Base-by-base conservation (phyloP, 306 rosid genomes). In the Rubus parviflorus region DNA sequence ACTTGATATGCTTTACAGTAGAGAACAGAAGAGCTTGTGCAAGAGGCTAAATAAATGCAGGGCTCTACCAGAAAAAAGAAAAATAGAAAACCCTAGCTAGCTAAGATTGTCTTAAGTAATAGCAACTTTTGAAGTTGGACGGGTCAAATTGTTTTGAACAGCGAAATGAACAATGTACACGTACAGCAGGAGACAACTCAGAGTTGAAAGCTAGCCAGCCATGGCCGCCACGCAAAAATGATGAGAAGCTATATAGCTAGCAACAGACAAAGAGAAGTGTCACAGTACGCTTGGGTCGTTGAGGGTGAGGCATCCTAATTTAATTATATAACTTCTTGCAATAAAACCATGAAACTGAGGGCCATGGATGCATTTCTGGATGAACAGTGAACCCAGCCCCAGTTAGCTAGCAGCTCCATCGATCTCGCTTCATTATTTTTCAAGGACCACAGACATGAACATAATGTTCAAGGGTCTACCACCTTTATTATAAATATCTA, bases 181-280 rank as follows among this genome's bases (percentile, higher is more conserved):
- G 35, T 1, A 30, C 71, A 63, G 42, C 77, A 67, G 74, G 64
- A 74, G 79, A 70, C 25, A 82, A 83, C 81, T 84, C 87, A 84
- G 47, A 73, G 17, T 62, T 11, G 51, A 87, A 66, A 16, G n/a
- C 35, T 30, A 30, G 35, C 35, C 35, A 30, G 54, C 9, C 62
- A 88, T 86, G 41, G 86, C 81, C 69, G 86, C 81, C 69, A 41
- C 49, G 71, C 68, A 61, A 75, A 72, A 20, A 69, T 30, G 57
- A 70, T 30, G 35, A 54, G 76, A 35, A 35, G 45, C 43, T 15
- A 22, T 14, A 57, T 57, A 22, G 37, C 66, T 41, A 35, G 65
- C 68, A 75, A 72, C 49, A 63, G 87, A 81, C 80, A 82, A 60
- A 57, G 49, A 56, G 22, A 45, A 46, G 73, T 70, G 71, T 81